These are phyloP conservation scores for Coemansia sp. DNA, from an alignment of 192 early-diverging fungal species.

Conservation along the genomic window DNA sequence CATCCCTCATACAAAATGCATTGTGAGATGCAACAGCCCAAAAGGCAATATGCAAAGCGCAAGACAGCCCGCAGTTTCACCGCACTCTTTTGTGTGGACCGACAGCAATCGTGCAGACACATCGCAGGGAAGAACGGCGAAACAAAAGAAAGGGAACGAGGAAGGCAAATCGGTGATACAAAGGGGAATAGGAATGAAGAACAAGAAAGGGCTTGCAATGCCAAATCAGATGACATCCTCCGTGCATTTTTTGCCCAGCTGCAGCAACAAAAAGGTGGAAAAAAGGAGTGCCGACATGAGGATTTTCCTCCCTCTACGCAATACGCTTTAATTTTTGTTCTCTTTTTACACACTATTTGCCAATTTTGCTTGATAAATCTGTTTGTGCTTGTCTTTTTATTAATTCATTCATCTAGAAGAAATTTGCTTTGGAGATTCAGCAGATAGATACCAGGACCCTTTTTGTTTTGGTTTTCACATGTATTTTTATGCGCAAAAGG, in stretches of 20 bases:
- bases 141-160: no score
- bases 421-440: neutral
- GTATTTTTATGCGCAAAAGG: neutral
- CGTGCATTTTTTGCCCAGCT: no score
- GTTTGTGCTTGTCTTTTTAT: neutral
- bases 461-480: no score
- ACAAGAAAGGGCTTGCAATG: no score
- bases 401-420: neutral
- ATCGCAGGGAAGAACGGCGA: neutral
- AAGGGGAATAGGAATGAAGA: neutral
- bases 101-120: neutral
- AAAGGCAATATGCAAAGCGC: conserved; percentile 4
- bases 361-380: neutral
- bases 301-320: no score
- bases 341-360: neutral
- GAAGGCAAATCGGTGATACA: neutral
- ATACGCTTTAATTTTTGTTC: neutral
- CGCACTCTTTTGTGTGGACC: neutral
- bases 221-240: no score
- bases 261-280: no score
- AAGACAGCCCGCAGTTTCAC: neutral
- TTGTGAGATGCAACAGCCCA: neutral
- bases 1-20: neutral
- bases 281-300: no score
- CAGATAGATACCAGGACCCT: neutral